These are phyloP conservation scores for Rhynchosporium agropyri DNA, from an alignment of 2,329 filamentous ascomycete genomes.

Conservation along the genomic window DNA sequence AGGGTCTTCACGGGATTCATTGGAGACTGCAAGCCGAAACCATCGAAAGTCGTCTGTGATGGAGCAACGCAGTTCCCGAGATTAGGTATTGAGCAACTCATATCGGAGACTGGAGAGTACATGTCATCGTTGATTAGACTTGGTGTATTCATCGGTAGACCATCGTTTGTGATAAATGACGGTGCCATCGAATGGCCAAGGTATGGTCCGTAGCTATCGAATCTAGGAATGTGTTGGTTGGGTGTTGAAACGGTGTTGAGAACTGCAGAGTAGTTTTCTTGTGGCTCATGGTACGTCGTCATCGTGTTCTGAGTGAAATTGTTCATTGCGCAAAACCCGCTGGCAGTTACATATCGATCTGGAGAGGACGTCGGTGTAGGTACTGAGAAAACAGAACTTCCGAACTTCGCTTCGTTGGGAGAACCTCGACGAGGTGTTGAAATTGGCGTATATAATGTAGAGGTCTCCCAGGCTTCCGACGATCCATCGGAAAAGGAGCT, in stretches of 20 bases:
- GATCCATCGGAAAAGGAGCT: conserved; percentile 21
- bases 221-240: conserved; percentile 9
- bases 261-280: conserved; percentile 4
- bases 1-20: conserved; percentile 23
- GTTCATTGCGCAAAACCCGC: conserved; percentile 27
- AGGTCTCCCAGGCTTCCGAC: conserved; percentile 20
- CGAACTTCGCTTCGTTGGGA: conserved; percentile 25
- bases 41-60: conserved; percentile 36
- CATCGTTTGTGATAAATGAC: conserved; percentile 19
- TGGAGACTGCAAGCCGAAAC: conserved; percentile 29
- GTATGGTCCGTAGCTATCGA: conserved; percentile 11
- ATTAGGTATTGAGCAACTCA: conserved; percentile 21
- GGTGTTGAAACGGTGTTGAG: background rate
- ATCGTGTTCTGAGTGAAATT: conserved; percentile 30
- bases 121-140: conserved; percentile 29
- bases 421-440: conserved; percentile 26
- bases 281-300: conserved; percentile 21
- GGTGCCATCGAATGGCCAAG: conserved; percentile 11
- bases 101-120: conserved; percentile 29
- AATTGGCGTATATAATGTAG: conserved; percentile 15
- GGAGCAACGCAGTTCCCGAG: conserved; percentile 36
- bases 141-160: conserved; percentile 26
- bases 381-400: conserved; percentile 25
- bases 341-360: conserved; percentile 15
- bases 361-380: conserved; percentile 23